These are phyloP conservation scores for Tetradesmus obliquus DNA, from an alignment of 139 green algal genomes.

Conservation along the genomic window DNA sequence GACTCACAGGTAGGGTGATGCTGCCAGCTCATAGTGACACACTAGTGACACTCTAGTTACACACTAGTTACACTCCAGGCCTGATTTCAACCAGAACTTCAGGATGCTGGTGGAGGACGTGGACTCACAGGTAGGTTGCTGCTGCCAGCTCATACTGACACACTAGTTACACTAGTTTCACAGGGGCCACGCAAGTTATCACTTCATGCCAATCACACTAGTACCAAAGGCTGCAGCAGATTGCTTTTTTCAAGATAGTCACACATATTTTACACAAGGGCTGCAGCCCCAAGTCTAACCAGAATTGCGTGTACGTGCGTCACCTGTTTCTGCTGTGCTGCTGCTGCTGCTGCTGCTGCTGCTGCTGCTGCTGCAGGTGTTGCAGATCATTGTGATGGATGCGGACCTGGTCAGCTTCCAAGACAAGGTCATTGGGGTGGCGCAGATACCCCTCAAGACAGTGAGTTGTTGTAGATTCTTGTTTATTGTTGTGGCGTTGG, in stretches of 20 bases:
- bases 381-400: constrained; percentile 37
- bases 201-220: no score
- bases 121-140: neutral
- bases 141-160: neutral
- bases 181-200: no score
- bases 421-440: constrained; percentile 43
- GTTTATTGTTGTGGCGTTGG: no score
- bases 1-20: constrained; percentile 28
- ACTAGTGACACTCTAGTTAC: neutral
- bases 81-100: constrained; percentile 40
- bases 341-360: neutral
- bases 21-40: neutral
- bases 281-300: no score
- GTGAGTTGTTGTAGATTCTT: neutral
- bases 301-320: no score
- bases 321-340: neutral
- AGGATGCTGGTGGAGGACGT: constrained; percentile 44
- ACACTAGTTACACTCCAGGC: neutral
- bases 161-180: no score
- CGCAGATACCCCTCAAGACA: constrained; percentile 26
- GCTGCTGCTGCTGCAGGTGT: constrained; percentile 3
- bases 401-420: constrained; percentile 2
- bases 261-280: no score
- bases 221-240: no score
- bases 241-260: no score